Evolutionary conservation across 352 stramenopile species (phyloP).

Genomic region (Poterioochromonas sp.): DNA sequence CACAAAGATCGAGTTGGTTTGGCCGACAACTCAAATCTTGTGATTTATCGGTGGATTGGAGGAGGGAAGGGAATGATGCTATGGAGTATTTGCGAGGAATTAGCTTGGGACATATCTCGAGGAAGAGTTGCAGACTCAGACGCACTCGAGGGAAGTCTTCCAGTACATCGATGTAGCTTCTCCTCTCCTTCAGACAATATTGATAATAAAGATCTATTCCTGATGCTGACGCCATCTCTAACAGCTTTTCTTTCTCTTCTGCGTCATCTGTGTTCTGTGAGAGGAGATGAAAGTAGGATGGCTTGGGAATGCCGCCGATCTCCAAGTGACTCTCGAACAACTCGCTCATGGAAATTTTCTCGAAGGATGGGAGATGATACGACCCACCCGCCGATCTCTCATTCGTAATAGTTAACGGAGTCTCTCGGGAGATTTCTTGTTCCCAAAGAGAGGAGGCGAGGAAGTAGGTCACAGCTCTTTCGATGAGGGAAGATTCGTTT

Average conservation of each 20-base stretch:
- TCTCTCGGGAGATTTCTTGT: too few relatives aligned
- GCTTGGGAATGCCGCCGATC: conserved; percentile 67
- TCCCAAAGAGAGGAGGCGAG: too few relatives aligned
- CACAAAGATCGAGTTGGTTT: conserved; percentile 43
- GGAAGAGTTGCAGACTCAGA: conserved; percentile 57
- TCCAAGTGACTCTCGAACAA: conserved; percentile 71
- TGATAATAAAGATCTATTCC: conserved; percentile 80
- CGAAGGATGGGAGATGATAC: not conserved
- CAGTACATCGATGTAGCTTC: conserved; percentile 72
- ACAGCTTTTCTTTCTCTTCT: conserved; percentile 80
- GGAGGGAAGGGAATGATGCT: conserved; percentile 57
- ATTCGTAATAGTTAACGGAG: not conserved
- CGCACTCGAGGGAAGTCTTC: conserved; percentile 66
- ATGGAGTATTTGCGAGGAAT: conserved; percentile 81
- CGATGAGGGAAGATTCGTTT: not conserved
- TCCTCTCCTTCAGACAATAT: conserved; percentile 80
- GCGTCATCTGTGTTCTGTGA: conserved; percentile 63
- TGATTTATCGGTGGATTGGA: conserved; percentile 46
- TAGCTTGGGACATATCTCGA: conserved; percentile 69
- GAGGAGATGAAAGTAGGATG: conserved; percentile 71
- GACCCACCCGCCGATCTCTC: not conserved
- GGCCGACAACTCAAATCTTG: not conserved
- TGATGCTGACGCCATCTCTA: conserved; percentile 69
- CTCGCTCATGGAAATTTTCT: conserved; percentile 58
- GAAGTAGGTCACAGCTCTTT: not conserved